Conservation (phyloP, 2,329 filamentous ascomycete species). For the Truncatella angustata region DNA sequence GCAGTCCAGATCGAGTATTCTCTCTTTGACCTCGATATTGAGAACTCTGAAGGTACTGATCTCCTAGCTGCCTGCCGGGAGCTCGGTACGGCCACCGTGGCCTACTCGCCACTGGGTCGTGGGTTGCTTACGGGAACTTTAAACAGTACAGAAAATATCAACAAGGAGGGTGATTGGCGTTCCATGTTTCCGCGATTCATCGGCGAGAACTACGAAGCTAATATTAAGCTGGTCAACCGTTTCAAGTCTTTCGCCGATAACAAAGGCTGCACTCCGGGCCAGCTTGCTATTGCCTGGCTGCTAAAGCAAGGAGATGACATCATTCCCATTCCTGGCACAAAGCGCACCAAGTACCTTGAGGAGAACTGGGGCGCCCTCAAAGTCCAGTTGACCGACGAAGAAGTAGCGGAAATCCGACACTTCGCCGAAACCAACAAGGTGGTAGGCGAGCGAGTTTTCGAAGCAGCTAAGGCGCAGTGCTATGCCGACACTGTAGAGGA, state of each 20-base stretch:
- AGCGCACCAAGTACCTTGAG: constrained; percentile 44
- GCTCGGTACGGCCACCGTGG: constrained; percentile 55
- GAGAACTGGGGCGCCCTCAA: constrained; percentile 38
- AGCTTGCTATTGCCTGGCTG: constrained; percentile 64
- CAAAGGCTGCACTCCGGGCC: constrained; percentile 53
- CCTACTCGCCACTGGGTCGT: constrained; percentile 59
- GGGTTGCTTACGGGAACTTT: constrained; percentile 55
- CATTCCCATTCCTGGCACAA: constrained; percentile 56
- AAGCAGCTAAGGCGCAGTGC: no score
- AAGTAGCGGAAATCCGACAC: not conserved
- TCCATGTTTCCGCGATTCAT: constrained; percentile 44
- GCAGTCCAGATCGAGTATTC: constrained; percentile 53
- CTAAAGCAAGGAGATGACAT: constrained; percentile 58
- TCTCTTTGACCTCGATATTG: constrained; percentile 56
- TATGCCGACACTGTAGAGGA: no score
- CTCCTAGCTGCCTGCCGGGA: constrained; percentile 56
- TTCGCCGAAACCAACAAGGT: not conserved
- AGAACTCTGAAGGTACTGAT: constrained; percentile 43
- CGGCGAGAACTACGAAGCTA: constrained; percentile 53
- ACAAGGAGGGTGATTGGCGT: constrained; percentile 48
- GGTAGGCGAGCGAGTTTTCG: no score
- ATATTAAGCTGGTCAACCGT: constrained; percentile 50
- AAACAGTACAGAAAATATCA: constrained; percentile 44
- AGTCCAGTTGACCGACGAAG: not conserved
- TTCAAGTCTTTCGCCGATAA: constrained; percentile 48